Conservation (phyloP, 768 basidiomycete species). For the Panaeolus papilionaceus region DNA sequence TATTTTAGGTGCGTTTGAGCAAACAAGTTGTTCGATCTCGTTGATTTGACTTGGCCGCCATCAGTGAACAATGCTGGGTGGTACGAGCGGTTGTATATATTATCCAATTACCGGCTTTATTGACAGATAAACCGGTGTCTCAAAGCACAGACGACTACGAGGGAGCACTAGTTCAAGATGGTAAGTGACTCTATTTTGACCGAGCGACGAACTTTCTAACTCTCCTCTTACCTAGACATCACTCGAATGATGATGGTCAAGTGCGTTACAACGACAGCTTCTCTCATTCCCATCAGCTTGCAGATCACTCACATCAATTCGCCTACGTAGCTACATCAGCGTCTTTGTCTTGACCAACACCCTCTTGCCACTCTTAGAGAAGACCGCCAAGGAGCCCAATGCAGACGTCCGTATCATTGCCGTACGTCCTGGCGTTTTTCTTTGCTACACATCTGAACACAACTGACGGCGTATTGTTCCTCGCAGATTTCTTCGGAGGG, state of each 20-base stretch:
- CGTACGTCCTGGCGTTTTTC: conserved; percentile 20
- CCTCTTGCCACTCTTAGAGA: conserved; percentile 36
- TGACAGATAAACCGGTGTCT: not conserved
- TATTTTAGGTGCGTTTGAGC: conserved; percentile 44
- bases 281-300: not conserved
- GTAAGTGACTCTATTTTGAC: no score
- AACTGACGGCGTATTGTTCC: not conserved
- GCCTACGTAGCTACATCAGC: conserved; percentile 21
- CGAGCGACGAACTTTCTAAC: not conserved
- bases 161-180: not conserved
- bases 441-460: not conserved
- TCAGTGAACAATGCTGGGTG: conserved; percentile 24
- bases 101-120: not conserved
- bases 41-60: not conserved
- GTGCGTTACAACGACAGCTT: not conserved
- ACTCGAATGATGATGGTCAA: conserved; percentile 18
- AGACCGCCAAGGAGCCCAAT: conserved; percentile 32
- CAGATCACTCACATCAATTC: not conserved
- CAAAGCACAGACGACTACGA: not conserved
- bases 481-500: conserved; percentile 32
- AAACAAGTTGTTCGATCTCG: not conserved
- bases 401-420: conserved; percentile 41
- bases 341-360: conserved; percentile 36
- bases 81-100: not conserved
- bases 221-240: not conserved